Evolutionary conservation across 306 rosid genomes (phyloP).

Genomic region (Crataegus laevigata): DNA sequence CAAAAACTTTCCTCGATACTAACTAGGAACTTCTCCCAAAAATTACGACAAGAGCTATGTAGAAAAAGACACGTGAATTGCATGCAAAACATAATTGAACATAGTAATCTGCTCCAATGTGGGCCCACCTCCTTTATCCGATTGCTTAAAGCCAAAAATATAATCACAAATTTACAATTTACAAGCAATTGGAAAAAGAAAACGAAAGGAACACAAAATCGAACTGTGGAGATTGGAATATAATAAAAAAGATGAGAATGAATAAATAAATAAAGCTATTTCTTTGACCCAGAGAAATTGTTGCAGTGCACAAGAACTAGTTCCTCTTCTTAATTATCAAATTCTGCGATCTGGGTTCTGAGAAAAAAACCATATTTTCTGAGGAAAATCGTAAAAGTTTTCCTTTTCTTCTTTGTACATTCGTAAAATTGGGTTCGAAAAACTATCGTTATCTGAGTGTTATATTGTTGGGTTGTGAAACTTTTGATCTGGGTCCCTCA

Average conservation of each 20-base stretch:
- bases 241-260: no score
- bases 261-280: background rate
- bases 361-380: background rate
- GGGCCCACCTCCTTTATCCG: background rate
- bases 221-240: background rate
- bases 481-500: slow-evolving; percentile 18
- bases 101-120: background rate
- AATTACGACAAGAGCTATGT: background rate
- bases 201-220: background rate
- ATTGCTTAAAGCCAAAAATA: background rate
- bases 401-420: background rate
- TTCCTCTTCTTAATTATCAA: background rate
- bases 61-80: background rate
- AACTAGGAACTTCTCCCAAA: no score
- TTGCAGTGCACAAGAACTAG: slow-evolving; percentile 13
- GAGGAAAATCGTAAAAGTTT: background rate
- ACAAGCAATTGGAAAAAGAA: background rate
- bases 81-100: background rate
- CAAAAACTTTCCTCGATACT: no score
- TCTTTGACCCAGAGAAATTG: slow-evolving; percentile 8
- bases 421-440: background rate
- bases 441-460: slow-evolving; percentile 11
- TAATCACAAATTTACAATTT: no score
- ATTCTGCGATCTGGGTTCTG: slow-evolving; percentile 29
- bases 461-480: background rate